Evolutionary conservation across 1,139 yeast species (phyloP).

Genomic region (Blastobotrys elegans): DNA sequence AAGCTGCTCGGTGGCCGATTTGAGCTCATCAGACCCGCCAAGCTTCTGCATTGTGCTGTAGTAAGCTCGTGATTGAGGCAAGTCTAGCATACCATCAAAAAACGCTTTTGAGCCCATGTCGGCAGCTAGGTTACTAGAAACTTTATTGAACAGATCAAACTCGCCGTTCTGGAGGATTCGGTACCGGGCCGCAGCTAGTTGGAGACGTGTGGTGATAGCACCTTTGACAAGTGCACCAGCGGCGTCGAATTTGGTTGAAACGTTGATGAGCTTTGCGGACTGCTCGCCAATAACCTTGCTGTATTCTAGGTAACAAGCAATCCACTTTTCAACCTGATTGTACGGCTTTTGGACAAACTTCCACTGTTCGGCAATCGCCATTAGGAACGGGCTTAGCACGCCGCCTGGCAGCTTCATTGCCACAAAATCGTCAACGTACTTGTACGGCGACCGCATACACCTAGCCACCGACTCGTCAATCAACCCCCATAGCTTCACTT

Average conservation of each 20-base stretch:
- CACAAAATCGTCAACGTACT: constrained; percentile 66
- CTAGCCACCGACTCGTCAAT: constrained; percentile 73
- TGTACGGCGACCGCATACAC: constrained; percentile 69
- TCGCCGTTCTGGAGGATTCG: background rate
- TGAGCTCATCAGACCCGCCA: background rate
- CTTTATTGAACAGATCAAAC: background rate
- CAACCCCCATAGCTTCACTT: constrained; percentile 46
- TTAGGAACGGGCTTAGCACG: constrained; percentile 57
- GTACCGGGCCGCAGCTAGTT: constrained; percentile 2
- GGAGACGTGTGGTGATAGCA: background rate
- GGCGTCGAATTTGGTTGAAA: background rate
- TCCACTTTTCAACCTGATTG: constrained; percentile 44
- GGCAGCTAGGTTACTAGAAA: background rate
- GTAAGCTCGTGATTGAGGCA: background rate
- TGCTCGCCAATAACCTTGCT: constrained; percentile 26
- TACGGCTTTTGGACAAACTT: constrained; percentile 44
- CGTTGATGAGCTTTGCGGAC: background rate
- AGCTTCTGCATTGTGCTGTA: background rate
- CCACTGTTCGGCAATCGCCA: constrained; percentile 71
- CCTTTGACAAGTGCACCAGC: background rate
- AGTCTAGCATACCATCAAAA: background rate
- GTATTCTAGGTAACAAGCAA: constrained; percentile 38
- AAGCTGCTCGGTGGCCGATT: background rate
- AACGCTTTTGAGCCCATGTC: background rate
- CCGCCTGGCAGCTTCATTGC: constrained; percentile 20